Percentiles rank a stretch among this genome's conserved stretches.
These are phyloP conservation scores for Pontederia crassipes DNA, from an alignment of 176 grass and related monocot genomes.

Conservation along the genomic window DNA sequence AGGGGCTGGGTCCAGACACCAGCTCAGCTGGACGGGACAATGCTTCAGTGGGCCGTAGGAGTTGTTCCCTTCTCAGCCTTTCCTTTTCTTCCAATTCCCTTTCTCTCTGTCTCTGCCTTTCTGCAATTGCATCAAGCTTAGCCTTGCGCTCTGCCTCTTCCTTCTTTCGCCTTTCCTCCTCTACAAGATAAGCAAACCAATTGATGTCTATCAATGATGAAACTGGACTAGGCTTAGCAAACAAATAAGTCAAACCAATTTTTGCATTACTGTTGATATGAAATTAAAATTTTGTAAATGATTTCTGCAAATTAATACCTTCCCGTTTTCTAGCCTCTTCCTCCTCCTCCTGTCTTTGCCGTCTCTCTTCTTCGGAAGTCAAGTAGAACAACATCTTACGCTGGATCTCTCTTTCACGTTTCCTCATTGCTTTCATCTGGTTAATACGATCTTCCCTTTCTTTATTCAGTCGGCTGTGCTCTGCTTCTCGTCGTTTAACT, in stretches of 20 bases:
- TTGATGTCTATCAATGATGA: conserved; percentile 10
- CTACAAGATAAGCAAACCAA: conserved; percentile 29
- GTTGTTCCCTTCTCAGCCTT: conserved; percentile 32
- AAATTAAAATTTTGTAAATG: too few relatives aligned
- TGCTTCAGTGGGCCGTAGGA: conserved; percentile 29
- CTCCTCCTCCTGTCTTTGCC: conserved; percentile 45
- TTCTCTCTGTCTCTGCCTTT: conserved; percentile 62
- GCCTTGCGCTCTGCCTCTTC: conserved; percentile 73
- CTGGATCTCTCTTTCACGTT: conserved; percentile 59
- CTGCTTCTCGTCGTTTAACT: conserved; percentile 42
- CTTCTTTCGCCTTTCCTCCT: conserved; percentile 78
- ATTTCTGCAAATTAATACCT: conserved; percentile 25
- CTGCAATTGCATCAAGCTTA: conserved; percentile 77
- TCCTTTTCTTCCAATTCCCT: conserved; percentile 75
- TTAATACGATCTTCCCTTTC: conserved; percentile 66
- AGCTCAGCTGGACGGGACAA: background rate
- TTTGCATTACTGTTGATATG: too few relatives aligned
- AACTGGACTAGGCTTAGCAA: background rate
- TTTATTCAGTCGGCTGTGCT: conserved; percentile 48
- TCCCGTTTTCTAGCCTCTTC: conserved; percentile 76
- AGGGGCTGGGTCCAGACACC: background rate
- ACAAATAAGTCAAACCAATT: background rate
- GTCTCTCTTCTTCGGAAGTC: conserved; percentile 59
- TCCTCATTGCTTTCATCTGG: conserved; percentile 59
- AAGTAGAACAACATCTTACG: conserved; percentile 75